These are phyloP conservation scores for Penicillium sp. DNA, from an alignment of 2,329 filamentous ascomycete genomes.

Conservation along the genomic window DNA sequence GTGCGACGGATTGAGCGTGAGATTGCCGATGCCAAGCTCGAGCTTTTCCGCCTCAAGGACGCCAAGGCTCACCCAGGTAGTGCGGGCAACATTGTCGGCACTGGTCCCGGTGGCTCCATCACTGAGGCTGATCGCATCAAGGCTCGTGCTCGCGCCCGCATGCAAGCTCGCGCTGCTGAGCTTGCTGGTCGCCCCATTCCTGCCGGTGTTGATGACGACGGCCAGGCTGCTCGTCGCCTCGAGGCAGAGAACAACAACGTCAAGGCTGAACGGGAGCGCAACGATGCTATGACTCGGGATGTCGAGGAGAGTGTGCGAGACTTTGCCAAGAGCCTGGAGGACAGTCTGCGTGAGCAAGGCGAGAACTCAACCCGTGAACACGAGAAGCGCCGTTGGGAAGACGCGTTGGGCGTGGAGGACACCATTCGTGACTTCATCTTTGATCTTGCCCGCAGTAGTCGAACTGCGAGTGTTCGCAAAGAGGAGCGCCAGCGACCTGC, in stretches of 20 bases:
- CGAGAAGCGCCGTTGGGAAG: constrained; percentile 90
- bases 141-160: constrained; percentile 92
- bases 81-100: constrained; percentile 76
- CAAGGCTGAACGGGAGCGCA: constrained; percentile 80
- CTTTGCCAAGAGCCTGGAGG: constrained; percentile 77
- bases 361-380: constrained; percentile 75
- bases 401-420: constrained; percentile 91
- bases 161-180: constrained; percentile 94
- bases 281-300: constrained; percentile 93
- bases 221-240: constrained; percentile 72
- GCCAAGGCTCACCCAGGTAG: constrained; percentile 84
- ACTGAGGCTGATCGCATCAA: constrained; percentile 94
- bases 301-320: constrained; percentile 94
- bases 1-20: constrained; percentile 85
- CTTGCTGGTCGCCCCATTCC: constrained; percentile 76
- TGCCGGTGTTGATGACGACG: constrained; percentile 62
- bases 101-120: constrained; percentile 80
- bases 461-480: constrained; percentile 63
- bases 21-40: constrained; percentile 84
- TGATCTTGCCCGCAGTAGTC: constrained; percentile 81
- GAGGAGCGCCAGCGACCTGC: constrained; percentile 54
- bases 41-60: constrained; percentile 89
- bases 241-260: constrained; percentile 82
- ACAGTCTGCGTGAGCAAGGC: constrained; percentile 74
- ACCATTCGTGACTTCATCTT: constrained; percentile 98